Percentiles rank a stretch among this genome's conserved stretches.
These are phyloP conservation scores for Dunaliella primolecta DNA, from an alignment of 139 green algal genomes.

Conservation along the genomic window DNA sequence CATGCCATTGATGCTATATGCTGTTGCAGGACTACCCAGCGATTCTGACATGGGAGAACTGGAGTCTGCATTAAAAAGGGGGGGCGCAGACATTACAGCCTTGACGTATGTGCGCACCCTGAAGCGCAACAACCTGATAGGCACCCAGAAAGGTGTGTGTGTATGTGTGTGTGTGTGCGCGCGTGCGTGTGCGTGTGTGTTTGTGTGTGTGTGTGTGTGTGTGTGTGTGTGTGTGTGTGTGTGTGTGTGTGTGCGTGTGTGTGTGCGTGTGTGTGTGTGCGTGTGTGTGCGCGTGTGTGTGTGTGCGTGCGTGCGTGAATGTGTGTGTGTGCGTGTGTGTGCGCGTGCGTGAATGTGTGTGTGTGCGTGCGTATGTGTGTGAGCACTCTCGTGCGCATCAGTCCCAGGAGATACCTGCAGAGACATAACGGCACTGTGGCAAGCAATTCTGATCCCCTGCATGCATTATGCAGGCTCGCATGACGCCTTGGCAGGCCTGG, in stretches of 20 bases:
- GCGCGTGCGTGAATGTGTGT: no score
- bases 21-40: constrained; percentile 38
- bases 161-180: constrained; percentile 4
- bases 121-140: constrained; percentile 75
- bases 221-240: background rate
- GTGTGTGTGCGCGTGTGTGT: no score
- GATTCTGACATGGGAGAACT: constrained; percentile 48
- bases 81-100: constrained; percentile 72
- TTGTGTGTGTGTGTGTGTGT: background rate
- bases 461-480: background rate
- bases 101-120: constrained; percentile 88
- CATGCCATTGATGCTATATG: no score
- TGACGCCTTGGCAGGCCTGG: background rate
- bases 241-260: no score
- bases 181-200: constrained; percentile 18
- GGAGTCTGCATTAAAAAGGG: constrained; percentile 45
- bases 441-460: no score
- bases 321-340: no score
- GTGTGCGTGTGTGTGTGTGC: no score
- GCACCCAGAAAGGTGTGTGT: background rate
- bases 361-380: no score
- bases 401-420: no score
- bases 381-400: no score
- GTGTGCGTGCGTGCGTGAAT: no score
- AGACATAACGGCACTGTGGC: no score